phyloP scores from a whole-genome alignment of 2,329 filamentous ascomycete species.

The Pseudogymnoascus sp. region DNA sequence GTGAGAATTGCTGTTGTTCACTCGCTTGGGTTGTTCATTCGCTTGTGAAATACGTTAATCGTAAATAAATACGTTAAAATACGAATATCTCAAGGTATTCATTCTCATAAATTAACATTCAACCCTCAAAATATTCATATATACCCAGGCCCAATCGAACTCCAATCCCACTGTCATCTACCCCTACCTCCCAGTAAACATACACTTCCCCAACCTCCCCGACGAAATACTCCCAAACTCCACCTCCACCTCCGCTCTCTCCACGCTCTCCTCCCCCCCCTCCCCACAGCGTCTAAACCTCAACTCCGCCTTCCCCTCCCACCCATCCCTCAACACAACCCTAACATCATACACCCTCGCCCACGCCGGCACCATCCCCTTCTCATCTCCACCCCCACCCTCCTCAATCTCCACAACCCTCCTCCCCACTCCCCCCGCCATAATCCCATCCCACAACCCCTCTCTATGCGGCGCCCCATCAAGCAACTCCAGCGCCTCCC shows the following conservation, averaged over 20 bases:
- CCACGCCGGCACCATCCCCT: background rate
- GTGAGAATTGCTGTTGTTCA: too few relatives aligned
- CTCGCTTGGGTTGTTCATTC: too few relatives aligned
- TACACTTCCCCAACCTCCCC: background rate
- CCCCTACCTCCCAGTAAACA: background rate
- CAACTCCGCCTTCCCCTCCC: background rate
- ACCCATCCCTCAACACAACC: background rate
- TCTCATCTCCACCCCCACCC: background rate
- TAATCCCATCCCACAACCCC: slow-evolving; percentile 35
- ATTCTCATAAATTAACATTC: too few relatives aligned
- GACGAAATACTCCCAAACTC: background rate
- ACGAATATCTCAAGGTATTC: too few relatives aligned
- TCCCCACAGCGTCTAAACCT: background rate
- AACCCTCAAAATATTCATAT: too few relatives aligned
- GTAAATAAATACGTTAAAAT: too few relatives aligned
- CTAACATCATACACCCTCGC: background rate
- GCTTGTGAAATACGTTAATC: too few relatives aligned
- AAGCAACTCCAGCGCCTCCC: slow-evolving; percentile 32
- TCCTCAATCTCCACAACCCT: slow-evolving; percentile 37
- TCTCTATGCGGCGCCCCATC: slow-evolving; percentile 30
- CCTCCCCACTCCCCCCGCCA: slow-evolving; percentile 28
- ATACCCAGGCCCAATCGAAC: too few relatives aligned
- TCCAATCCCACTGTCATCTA: too few relatives aligned
- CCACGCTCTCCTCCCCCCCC: background rate
- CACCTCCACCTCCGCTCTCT: background rate